Conservation (phyloP, 345 rosid genomes). For the Aquilaria sinensis region DNA sequence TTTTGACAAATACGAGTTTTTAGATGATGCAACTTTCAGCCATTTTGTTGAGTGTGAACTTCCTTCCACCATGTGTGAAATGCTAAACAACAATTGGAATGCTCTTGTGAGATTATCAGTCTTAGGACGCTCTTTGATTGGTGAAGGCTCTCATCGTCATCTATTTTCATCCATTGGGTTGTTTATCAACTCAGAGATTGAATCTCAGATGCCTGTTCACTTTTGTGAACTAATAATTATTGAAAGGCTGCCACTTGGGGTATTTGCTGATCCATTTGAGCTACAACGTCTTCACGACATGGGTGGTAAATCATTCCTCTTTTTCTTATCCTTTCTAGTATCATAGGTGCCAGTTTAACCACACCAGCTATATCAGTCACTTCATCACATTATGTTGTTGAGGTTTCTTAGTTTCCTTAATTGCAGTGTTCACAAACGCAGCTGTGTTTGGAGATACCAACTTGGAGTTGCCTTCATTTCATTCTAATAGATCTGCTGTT, state of each 20-base stretch:
- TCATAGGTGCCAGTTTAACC: no score
- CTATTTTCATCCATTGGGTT: conserved; percentile 49
- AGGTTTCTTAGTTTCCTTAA: conserved; percentile 1
- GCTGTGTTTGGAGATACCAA: conserved; percentile 85
- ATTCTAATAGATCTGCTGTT: conserved; percentile 60
- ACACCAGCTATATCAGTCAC: background rate
- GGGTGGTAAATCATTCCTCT: conserved; percentile 32
- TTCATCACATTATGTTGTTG: background rate
- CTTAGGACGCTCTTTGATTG: conserved; percentile 38
- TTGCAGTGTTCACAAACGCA: conserved; percentile 45
- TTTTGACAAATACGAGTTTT: conserved; percentile 35
- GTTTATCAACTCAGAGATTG: conserved; percentile 18
- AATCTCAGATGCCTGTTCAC: conserved; percentile 15
- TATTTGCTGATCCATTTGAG: conserved; percentile 91
- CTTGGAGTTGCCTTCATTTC: conserved; percentile 74
- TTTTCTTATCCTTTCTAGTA: background rate
- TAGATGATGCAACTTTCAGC: conserved; percentile 41
- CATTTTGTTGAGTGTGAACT: conserved; percentile 30
- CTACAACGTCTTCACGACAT: conserved; percentile 57
- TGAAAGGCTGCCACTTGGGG: conserved; percentile 76
- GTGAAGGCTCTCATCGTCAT: conserved; percentile 91
- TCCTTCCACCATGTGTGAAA: conserved; percentile 22
- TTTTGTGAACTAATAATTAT: conserved; percentile 42
- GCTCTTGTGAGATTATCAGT: conserved; percentile 21
- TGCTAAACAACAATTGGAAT: conserved; percentile 17